Conservation (phyloP, 225 moss, liverwort and hornwort genomes). For the Asterella californica region DNA sequence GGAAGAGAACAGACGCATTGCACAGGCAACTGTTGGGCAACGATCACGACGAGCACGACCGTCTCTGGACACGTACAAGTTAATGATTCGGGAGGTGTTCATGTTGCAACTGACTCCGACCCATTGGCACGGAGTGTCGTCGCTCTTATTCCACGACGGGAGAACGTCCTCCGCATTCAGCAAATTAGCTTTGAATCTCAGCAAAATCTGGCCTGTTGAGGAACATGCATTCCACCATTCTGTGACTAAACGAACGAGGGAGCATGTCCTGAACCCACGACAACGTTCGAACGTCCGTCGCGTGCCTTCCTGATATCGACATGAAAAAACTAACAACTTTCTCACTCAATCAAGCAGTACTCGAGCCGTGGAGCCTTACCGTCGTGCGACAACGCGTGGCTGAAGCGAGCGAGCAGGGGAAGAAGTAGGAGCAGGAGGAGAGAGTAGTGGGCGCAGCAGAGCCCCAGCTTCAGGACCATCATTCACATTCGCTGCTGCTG, state of each 20-base stretch:
- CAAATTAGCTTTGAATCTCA: slow-evolving; percentile 38
- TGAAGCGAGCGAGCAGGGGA: background rate
- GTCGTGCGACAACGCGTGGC: background rate
- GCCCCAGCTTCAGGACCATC: slow-evolving; percentile 18
- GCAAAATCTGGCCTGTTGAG: slow-evolving; percentile 30
- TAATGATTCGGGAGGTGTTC: slow-evolving; percentile 31
- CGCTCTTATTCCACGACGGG: slow-evolving; percentile 36
- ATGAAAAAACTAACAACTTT: background rate
- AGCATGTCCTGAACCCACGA: background rate
- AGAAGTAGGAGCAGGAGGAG: background rate
- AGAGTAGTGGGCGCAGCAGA: background rate
- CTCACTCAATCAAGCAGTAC: background rate
- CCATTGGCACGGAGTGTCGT: slow-evolving; percentile 36
- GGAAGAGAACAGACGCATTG: no score
- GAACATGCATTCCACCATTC: no score
- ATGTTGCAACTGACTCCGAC: slow-evolving; percentile 37
- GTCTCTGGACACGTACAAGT: slow-evolving; percentile 22
- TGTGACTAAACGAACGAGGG: no score
- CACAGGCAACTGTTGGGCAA: no score
- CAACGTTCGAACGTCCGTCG: background rate
- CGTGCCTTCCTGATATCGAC: no score
- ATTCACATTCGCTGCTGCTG: slow-evolving; percentile 13
- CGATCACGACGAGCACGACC: background rate
- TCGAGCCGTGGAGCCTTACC: background rate
- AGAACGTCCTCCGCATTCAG: slow-evolving; percentile 37